Evolutionary conservation across 352 stramenopile genomes (phyloP).

Genomic region (Phytophthora hybrid): DNA sequence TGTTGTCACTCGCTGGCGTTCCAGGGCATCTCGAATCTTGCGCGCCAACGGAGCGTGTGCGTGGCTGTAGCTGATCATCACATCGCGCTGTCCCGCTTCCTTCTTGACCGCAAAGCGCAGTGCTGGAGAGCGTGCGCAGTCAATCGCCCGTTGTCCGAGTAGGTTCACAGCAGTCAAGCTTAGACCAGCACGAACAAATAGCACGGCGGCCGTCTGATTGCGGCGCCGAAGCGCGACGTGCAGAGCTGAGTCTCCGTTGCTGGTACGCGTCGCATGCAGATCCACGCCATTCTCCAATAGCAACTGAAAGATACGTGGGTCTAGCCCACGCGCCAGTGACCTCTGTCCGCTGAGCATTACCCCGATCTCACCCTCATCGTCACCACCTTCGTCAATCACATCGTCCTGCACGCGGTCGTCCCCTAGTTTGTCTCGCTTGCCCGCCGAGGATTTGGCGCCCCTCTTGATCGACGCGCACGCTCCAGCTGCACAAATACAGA

Average conservation of each 20-base stretch:
- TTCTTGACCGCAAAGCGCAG: conserved; percentile 89
- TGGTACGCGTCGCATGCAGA: conserved; percentile 58
- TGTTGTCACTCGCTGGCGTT: conserved; percentile 78
- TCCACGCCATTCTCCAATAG: conserved; percentile 60
- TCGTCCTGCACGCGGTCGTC: conserved; percentile 37
- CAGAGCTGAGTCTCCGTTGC: conserved; percentile 77
- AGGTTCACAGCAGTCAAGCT: conserved; percentile 71
- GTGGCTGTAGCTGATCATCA: conserved; percentile 91
- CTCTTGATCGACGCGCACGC: conserved; percentile 44
- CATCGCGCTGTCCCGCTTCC: conserved; percentile 79
- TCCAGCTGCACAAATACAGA: conserved; percentile 72
- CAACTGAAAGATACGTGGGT: conserved; percentile 64
- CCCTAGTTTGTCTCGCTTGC: conserved; percentile 32
- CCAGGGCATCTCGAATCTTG: conserved; percentile 74
- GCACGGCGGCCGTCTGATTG: conserved; percentile 71
- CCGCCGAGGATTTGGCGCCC: conserved; percentile 28
- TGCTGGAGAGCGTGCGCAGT: conserved; percentile 70
- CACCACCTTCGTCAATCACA: conserved; percentile 29
- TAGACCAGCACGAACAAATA: conserved; percentile 76
- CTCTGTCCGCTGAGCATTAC: conserved; percentile 32
- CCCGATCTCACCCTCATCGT: conserved; percentile 35
- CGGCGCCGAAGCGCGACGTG: conserved; percentile 77
- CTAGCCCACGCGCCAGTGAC: conserved; percentile 47
- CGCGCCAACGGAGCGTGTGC: conserved; percentile 72
- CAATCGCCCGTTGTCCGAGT: conserved; percentile 73